Evolutionary conservation across 305 asterid species (phyloP), one percentile per base, ranked within the genome.

Genomic region (Vinca major): DNA sequence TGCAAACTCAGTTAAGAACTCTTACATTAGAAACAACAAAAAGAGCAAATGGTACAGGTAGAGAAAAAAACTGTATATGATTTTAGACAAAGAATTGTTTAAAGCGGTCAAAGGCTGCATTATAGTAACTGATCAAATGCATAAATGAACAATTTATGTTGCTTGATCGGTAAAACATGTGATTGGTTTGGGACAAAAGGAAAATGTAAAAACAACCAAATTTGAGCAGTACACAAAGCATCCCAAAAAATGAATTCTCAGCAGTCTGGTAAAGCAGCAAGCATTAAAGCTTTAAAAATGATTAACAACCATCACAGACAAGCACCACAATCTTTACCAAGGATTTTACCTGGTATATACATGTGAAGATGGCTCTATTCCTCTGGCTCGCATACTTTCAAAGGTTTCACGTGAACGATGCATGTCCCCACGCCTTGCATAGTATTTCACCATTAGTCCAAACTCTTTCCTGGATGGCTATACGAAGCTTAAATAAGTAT

Each of bases 381-480:
- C 99, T 68, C 96, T 82, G 62, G 92, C 88, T 66, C 99, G 85
- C 97, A 91, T 93, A 83, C 78, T 89, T 88, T 93, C 99, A 81
- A 93, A 93, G 62, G 78, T 82, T 81, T 91, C 96, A 55, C 99
- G 94, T 66, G 99, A 96, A 69, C 95, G 94, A 84, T 93, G 96
- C 96, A 89, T 84, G 78, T 93, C 99, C 63, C 99, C 99, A 58
- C 97, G 85, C 76, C 95, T 89, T 20, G 86, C 99, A 75, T 93
- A 93, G 78, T 91, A 93, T 79, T 83, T 89, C 84, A 93, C 94
- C 96, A 93, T 80, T 84, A 91, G 80, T 36, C 96, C 96, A 69
- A 86, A 93, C 84, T 93, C 99, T 80, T 80, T 93, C 78, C 99
- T 86, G 75, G 99, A 90, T 70, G 99, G 99, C 99, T 90, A 84